phyloP scores from a whole-genome alignment of 164 flowering plant species.

The Platanus orientalis region DNA sequence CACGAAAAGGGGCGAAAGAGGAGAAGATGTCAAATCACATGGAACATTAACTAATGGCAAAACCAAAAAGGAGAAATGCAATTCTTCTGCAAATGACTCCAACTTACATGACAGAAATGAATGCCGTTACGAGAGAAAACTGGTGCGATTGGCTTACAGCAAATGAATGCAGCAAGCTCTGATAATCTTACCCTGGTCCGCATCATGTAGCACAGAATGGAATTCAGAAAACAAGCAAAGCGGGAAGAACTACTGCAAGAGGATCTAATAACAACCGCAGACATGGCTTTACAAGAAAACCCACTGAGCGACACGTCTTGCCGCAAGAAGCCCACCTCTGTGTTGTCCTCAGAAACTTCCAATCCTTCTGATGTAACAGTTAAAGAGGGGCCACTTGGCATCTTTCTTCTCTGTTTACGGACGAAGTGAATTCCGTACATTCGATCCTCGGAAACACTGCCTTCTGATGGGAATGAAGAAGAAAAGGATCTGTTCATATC shows the following conservation, averaged over 20 bases:
- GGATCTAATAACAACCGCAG: constrained; percentile 26
- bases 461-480: background rate
- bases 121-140: constrained; percentile 45
- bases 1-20: background rate
- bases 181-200: constrained; percentile 25
- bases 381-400: constrained; percentile 8
- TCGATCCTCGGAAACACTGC: constrained; percentile 14
- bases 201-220: constrained; percentile 40
- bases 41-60: background rate
- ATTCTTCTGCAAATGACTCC: background rate
- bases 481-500: background rate
- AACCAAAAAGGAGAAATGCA: background rate
- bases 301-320: background rate
- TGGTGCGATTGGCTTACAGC: constrained; percentile 36
- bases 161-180: constrained; percentile 42
- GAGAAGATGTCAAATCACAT: background rate
- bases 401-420: constrained; percentile 36
- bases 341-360: background rate
- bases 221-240: constrained; percentile 33
- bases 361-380: background rate
- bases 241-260: constrained; percentile 13
- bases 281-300: constrained; percentile 2
- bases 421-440: constrained; percentile 34
- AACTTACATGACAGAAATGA: constrained; percentile 45
- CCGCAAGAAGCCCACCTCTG: background rate